These are phyloP conservation scores for Cytospora chrysosperma DNA, from an alignment of 2,329 filamentous ascomycete genomes.

Conservation along the genomic window DNA sequence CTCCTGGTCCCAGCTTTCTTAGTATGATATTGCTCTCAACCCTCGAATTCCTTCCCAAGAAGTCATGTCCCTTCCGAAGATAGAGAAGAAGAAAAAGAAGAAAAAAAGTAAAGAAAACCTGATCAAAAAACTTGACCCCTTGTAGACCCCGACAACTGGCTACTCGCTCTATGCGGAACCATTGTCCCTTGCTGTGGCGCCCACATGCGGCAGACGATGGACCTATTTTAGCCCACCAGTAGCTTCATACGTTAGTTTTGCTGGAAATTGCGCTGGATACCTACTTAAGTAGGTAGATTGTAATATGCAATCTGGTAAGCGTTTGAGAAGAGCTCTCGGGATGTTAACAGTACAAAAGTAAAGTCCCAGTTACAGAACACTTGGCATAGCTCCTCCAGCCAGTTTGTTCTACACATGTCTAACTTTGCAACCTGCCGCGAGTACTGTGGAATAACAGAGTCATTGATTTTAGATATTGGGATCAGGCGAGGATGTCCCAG, in stretches of 20 bases:
- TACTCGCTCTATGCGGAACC: not conserved
- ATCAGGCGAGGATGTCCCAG: not conserved
- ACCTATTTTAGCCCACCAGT: constrained; percentile 2
- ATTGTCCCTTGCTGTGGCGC: not conserved
- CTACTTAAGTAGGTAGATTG: no score
- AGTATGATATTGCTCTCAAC: not conserved
- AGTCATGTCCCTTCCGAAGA: no score
- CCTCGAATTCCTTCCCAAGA: not conserved
- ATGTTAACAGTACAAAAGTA: not conserved
- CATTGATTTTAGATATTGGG: not conserved
- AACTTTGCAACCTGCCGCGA: not conserved
- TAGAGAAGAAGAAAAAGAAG: no score
- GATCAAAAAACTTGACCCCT: no score
- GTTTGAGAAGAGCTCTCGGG: not conserved
- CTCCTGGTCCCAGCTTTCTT: no score
- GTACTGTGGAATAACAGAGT: not conserved
- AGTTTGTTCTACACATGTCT: not conserved
- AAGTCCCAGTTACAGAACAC: not conserved
- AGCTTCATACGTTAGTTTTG: not conserved
- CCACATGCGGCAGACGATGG: not conserved
- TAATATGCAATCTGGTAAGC: not conserved
- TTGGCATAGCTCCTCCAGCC: not conserved
- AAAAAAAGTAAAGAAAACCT: no score
- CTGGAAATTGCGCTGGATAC: not conserved
- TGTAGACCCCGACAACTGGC: not conserved